Base-by-base conservation (phyloP, 345 rosid species). In the Tarenaya hassleriana region DNA sequence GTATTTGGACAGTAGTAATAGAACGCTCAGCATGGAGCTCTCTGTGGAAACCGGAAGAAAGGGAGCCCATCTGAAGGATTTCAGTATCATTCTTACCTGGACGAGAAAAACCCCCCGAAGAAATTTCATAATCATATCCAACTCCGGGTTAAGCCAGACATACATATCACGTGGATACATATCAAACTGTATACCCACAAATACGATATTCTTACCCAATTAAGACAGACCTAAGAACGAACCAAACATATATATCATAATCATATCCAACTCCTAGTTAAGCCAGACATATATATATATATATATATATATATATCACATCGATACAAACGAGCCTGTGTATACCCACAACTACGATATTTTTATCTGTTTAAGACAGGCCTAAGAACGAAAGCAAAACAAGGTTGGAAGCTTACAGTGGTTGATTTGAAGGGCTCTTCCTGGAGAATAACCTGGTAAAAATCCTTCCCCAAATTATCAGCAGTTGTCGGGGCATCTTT, bases 351-450 rank as follows among this genome's bases (percentile, higher is more conserved):
- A n/a, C n/a, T n/a, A n/a, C n/a, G n/a, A n/a, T n/a, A n/a, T n/a
- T n/a, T n/a, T n/a, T n/a, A n/a, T n/a, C n/a, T n/a, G n/a, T n/a
- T n/a, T n/a, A n/a, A n/a, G n/a, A n/a, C n/a, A n/a, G n/a, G n/a
- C n/a, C n/a, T 33, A 3, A 33, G 35, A 33, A 33, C 10, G 35
- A 33, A 33, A 33, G 1, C 10, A 33, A 7, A 9, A 35, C n/a
- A 35, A 35, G 40, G 1, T 19, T 47, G 34, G 15, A 35, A 4
- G 11, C 79, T 76, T 65, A 84, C 89, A 8, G 79, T 66, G 61
- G 95, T 84, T 41, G 92, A 82, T 66, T 75, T 86, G 66, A 91
- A 91, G 18, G 96, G 96, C 63, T 91, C 96, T 69, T 91, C 91
- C 68, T 76, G 73, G 20, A 86, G 80, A 48, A 86, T 69, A 32